Percentiles rank a stretch among this genome's conserved stretches.
Conservation (phyloP, 75 land plant species). For the Cupressus sempervirens region DNA sequence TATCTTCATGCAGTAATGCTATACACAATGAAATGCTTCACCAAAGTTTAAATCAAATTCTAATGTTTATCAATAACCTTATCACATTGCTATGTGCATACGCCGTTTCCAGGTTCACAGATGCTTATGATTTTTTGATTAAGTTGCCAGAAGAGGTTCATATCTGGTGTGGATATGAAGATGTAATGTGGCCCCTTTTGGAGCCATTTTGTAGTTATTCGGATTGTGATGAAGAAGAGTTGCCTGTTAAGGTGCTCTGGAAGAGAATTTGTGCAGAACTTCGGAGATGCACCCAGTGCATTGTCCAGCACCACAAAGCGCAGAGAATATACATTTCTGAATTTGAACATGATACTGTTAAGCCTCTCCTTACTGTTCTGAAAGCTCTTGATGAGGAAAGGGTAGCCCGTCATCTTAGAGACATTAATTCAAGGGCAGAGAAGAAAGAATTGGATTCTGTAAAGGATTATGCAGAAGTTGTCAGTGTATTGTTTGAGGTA, state of each 20-base stretch:
- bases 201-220: conserved; percentile 73
- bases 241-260: conserved; percentile 71
- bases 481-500: conserved; percentile 85
- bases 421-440: conserved; percentile 44
- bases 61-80: not conserved
- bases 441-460: conserved; percentile 31
- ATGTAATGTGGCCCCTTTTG: conserved; percentile 73
- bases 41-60: not conserved
- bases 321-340: conserved; percentile 59
- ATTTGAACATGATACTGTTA: conserved; percentile 50
- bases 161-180: conserved; percentile 75
- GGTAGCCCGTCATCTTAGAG: conserved; percentile 54
- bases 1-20: not conserved
- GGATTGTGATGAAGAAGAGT: conserved; percentile 26
- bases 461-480: conserved; percentile 51
- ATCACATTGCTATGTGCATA: not conserved
- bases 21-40: not conserved
- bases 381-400: conserved; percentile 81
- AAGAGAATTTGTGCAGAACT: conserved; percentile 64
- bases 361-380: conserved; percentile 63
- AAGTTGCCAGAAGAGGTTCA: conserved; percentile 58
- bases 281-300: conserved; percentile 58
- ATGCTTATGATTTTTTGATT: conserved; percentile 66
- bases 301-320: conserved; percentile 69
- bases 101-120: conserved; percentile 65